phyloP scores from a whole-genome alignment of 2,329 filamentous ascomycete species.

The Coniochaeta sp. region DNA sequence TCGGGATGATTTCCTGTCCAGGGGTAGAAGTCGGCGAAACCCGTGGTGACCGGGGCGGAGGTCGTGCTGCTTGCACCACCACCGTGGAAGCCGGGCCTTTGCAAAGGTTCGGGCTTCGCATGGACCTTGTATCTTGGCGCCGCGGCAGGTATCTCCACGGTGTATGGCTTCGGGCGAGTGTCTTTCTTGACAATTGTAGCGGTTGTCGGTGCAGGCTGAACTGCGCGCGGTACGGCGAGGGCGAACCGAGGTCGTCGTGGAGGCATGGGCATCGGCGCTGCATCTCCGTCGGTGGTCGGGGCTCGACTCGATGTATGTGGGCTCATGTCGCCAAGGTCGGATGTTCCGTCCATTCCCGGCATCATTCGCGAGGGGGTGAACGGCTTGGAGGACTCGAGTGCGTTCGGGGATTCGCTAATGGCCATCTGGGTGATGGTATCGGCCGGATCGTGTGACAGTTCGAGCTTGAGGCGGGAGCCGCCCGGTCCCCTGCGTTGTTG shows the following conservation, averaged over 20 bases:
- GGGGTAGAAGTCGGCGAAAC: slow-evolving; percentile 74
- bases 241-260: slow-evolving; percentile 30
- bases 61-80: slow-evolving; percentile 23
- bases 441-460: slow-evolving; percentile 43
- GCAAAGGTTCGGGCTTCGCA: too few species aligned
- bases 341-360: slow-evolving; percentile 37
- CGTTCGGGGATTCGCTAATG: slow-evolving; percentile 26
- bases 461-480: slow-evolving; percentile 53
- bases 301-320: slow-evolving; percentile 29
- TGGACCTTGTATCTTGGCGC: slow-evolving; percentile 46
- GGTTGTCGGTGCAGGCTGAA: slow-evolving; percentile 14
- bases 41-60: slow-evolving; percentile 19
- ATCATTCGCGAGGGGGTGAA: slow-evolving; percentile 44
- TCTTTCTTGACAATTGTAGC: slow-evolving; percentile 42
- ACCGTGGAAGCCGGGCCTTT: slow-evolving; percentile 5
- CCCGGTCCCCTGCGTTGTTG: slow-evolving; percentile 38
- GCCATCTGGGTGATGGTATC: slow-evolving; percentile 15
- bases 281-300: slow-evolving; percentile 32
- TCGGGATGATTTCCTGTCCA: slow-evolving; percentile 88
- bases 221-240: slow-evolving; percentile 19
- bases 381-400: slow-evolving; percentile 32
- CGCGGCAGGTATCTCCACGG: slow-evolving; percentile 45
- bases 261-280: slow-evolving; percentile 43
- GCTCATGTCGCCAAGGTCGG: slow-evolving; percentile 38
- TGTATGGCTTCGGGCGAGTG: slow-evolving; percentile 52